Base-by-base conservation (phyloP, 2,329 filamentous ascomycete species). In the Claviceps maximensis region DNA sequence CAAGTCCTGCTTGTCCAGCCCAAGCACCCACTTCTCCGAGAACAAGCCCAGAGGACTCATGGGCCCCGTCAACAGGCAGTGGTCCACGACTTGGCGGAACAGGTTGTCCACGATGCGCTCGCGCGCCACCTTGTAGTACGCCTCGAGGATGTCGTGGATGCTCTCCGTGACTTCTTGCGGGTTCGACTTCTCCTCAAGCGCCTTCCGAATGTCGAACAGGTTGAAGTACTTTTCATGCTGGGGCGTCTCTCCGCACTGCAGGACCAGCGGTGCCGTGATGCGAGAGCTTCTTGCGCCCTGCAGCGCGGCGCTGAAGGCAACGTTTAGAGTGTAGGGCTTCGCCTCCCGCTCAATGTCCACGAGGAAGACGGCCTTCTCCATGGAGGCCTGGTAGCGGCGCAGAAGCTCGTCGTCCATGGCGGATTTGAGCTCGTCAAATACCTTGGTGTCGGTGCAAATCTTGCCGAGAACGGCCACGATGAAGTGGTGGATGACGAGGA, bases 101-200 rank as follows among this genome's bases (percentile, higher is more conserved):
- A 88, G 63, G 3, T 71, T 75, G 58, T 87, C 83, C 1, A 84
- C 73, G 54, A 87, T 84, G 0, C 81, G 74, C 59, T 78, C 77
- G 13, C 70, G 71, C 0, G 80, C 72, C 1, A 84, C 75, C 27
- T 78, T 73, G 67, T 87, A 86, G 63, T 83, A 87, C 1, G 75
- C 71, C 29, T 71, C 63, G 0, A 87, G 68, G 1, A 78, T 75
- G 54, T 86, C 76, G 53, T 84, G 78, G 4, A 86, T 74, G 10
- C 81, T 73, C 36, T 76, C 68, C 3, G 71, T 58, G 0, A 66
- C 63, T 42, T 73, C 63, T 4, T 72, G 60, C 0, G 64, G 62
- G 15, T 65, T 62, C 0, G 56, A 52, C 53, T 63, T 63, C 31
- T 63, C 59, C 6, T 63, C 56, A 0, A 60, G 56, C 2, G 40